Evolutionary conservation across 176 grass and related monocot genomes (phyloP), one percentile per base, ranked within the genome.

Genomic region (Guadua angustifolia): DNA sequence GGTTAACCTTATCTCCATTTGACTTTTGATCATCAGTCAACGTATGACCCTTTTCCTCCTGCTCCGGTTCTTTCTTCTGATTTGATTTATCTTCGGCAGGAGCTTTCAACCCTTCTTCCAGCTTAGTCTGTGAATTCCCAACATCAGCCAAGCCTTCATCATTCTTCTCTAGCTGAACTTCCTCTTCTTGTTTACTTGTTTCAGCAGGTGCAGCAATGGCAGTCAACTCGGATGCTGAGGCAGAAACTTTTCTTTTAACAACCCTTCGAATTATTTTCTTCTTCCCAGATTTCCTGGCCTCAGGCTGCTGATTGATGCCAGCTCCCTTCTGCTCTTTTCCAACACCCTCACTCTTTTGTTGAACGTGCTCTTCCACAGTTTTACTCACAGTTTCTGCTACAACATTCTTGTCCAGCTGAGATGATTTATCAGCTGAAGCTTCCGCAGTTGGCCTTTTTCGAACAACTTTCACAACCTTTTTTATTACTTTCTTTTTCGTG

Each of bases 191-290:
- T 35, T 92, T 93, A 55, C 59, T 83, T 73, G 66, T 56, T 81
- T 89, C 97, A 78, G 84, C 66, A 69, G 84, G 81, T 19, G 69
- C 87, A 84, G 77, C 63, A 56, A 69, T 12, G 17, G 52, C 63
- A 81, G 80, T 79, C 57, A 73, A 75, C 52, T 95, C 89, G 2
- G 61, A 53, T 65, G 75, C 79, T 84, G 86, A 78, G 22, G 73
- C 65, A 53, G 88, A 78, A 52, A 94, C 73, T 73, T 94, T 99
- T 77, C 88, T 90, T 83, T 99, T 99, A 79, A 99, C 81, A 82
- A 99, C 57, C 63, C 93, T 95, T 82, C 93, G 89, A 85, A 99
- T 92, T 72, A 99, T n/a, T 83, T 94, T 96, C 92, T 91, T 99
- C 82, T 95, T 99, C 7, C 81, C 88, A 81, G 79, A 33, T 78